Evolutionary conservation across 78 protist genomes (phyloP), one percentile per base, ranked within the genome.

Genomic region (Dictyostelium citrinum): DNA sequence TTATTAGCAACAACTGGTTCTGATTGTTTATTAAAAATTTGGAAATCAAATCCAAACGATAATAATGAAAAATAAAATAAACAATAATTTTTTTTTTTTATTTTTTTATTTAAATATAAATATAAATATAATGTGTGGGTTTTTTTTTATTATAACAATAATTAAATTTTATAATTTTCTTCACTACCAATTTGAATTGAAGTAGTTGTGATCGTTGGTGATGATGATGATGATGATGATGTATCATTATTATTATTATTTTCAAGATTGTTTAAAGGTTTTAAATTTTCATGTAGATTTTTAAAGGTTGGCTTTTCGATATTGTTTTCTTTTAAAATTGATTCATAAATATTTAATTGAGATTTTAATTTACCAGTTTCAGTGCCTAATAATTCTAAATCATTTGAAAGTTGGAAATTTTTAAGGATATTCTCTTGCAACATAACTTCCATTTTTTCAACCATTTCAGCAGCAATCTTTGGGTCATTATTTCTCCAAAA

Each of bases 401-500:
- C 79, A 14, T 88, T 77, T 16, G 93, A 35, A 27, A 88, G 49
- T 67, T 88, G 93, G 16, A 88, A 78, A 45, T 88, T 88, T 43
- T 88, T 88, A 31, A 88, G 39, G 24, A 88, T 67, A 31, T 88
- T 61, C 55, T 88, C 93, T 88, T 88, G 93, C 49, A 88, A 24
- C 82, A 88, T 88, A 1, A 39, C 51, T 35, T 88, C 93, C 93
- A 88, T 88, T 68, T 88, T 88, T 60, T 88, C 85, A 3, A 88
- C 93, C 84, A 88, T 88, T 68, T 88, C 93, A 24, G 45, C 93
- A 46, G 81, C 93, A 10, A 88, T 16, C 20, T 76, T 45, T 27
- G 92, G 92, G 29, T 88, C 93, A 31, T 88, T 88, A 46, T 61
- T 78, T 88, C 93, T 58, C 93, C 93, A 88, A 37, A 88, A 88